Conservation (phyloP, 1,284 basidiomycete genomes). For the Somion occarium region DNA sequence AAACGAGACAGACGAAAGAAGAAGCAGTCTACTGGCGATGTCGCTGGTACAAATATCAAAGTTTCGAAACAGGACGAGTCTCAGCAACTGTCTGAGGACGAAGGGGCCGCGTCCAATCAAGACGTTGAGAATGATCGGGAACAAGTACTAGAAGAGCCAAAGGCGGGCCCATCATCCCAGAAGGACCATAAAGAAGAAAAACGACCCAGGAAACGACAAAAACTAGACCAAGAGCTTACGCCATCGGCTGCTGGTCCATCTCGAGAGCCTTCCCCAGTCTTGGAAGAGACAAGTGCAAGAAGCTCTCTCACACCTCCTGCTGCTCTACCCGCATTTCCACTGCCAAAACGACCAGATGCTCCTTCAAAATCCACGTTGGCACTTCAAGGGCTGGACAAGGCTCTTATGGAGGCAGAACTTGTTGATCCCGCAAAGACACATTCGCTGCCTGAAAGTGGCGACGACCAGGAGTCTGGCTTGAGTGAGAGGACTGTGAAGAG, state of each 20-base stretch:
- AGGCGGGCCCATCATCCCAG: background rate
- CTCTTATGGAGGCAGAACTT: conserved; percentile 67
- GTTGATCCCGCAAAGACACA: conserved; percentile 55
- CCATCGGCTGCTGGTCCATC: background rate
- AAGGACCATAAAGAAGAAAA: conserved; percentile 20
- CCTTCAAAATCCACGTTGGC: conserved; percentile 67
- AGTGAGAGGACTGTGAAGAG: conserved; percentile 59
- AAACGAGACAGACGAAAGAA: conserved; percentile 31
- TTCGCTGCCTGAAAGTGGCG: conserved; percentile 37
- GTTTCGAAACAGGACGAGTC: background rate
- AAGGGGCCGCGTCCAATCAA: background rate
- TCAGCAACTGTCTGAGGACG: background rate
- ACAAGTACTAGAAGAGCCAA: conserved; percentile 18
- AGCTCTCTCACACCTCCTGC: conserved; percentile 30
- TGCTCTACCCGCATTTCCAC: conserved; percentile 64
- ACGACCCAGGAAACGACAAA: conserved; percentile 33
- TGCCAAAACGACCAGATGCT: conserved; percentile 64
- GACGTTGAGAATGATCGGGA: conserved; percentile 17
- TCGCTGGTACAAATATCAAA: background rate
- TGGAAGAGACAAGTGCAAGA: conserved; percentile 12
- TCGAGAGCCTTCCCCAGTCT: conserved; percentile 1
- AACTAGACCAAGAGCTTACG: conserved; percentile 20
- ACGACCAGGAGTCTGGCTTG: conserved; percentile 44
- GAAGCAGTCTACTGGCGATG: conserved; percentile 22
- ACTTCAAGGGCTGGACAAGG: conserved; percentile 74